Conservation (phyloP, 305 asterid genomes). For the Rubia tinctorum region DNA sequence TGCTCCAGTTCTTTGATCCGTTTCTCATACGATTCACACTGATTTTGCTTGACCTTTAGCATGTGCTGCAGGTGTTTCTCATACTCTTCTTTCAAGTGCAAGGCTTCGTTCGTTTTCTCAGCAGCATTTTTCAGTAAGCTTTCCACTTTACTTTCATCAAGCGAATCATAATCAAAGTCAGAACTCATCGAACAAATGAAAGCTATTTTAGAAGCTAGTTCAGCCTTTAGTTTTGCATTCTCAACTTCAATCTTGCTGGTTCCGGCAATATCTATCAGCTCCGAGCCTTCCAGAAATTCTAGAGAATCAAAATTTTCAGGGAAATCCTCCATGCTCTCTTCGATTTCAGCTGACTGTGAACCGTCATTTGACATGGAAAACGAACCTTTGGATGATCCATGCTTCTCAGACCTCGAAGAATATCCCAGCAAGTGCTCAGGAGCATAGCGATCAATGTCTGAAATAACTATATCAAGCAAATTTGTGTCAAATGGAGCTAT, state of each 20-base stretch:
- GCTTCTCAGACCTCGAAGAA: conserved; percentile 52
- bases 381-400: conserved; percentile 50
- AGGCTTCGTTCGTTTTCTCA: conserved; percentile 80
- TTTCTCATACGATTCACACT: conserved; percentile 83
- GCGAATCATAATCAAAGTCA: conserved; percentile 60
- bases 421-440: conserved; percentile 74
- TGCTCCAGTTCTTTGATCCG: conserved; percentile 92
- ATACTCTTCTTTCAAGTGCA: conserved; percentile 72
- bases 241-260: conserved; percentile 96
- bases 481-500: conserved; percentile 77
- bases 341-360: conserved; percentile 51
- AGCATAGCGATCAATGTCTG: conserved; percentile 87
- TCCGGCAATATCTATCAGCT: conserved; percentile 87
- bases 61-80: conserved; percentile 66
- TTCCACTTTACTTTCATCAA: conserved; percentile 63
- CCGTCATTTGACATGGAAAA: conserved; percentile 57
- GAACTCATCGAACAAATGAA: conserved; percentile 61
- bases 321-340: conserved; percentile 34
- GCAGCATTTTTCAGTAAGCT: conserved; percentile 61
- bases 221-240: conserved; percentile 93
- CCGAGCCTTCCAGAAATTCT: conserved; percentile 57
- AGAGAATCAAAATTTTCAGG: conserved; percentile 50
- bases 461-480: conserved; percentile 72
- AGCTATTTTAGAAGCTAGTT: conserved; percentile 98
- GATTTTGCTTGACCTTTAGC: conserved; percentile 73